Base-by-base conservation (phyloP, 2,329 filamentous ascomycete species). In the Aspergillus sp. region DNA sequence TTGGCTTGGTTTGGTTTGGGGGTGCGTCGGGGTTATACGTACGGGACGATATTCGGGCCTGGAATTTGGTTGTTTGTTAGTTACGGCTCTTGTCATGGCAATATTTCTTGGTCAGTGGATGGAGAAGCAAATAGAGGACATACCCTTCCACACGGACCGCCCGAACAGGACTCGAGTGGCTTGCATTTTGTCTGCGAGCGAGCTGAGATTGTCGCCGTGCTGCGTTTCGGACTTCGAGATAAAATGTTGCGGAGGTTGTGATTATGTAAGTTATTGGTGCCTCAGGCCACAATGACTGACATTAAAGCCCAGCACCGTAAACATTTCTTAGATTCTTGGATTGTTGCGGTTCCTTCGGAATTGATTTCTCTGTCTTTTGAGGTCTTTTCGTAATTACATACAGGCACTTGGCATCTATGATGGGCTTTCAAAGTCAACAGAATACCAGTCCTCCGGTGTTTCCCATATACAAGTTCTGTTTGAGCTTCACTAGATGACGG, bases 71-170 rank as follows among this genome's bases (percentile, higher is more conserved):
- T 57, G 19, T 13, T 52, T 68, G 58, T 61, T 54, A 46, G 40
- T 8, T 37, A 37, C 12, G 6, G 12, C 12, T 37, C 34, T n/a
- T 37, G 8, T 30, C 27, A 30, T 30, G 8, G 27, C 9, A 7
- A 37, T 37, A 3, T n/a, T 37, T 37, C 17, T 24, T n/a, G 11
- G 2, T 7, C 9, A 24, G 4, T 5, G 17, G 6, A 3, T 11
- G 19, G 9, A 9, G 20, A 17, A 11, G 15, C 2, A 5, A 2
- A n/a, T 20, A 1, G 37, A 39, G 41, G 12, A 58, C 77, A 65
- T 76, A 92, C 91, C 91, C 83, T 96, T 96, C 91, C 91, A 96
- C 70, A 93, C 87, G 50, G 91, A 95, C 67, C 91, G 88, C 78
- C 86, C 87, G 39, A 89, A 73, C 17, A 90, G 82, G 68, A 80